phyloP scores from a whole-genome alignment of 1,139 yeast genomes.

The Blastobotrys illinoisensis region DNA sequence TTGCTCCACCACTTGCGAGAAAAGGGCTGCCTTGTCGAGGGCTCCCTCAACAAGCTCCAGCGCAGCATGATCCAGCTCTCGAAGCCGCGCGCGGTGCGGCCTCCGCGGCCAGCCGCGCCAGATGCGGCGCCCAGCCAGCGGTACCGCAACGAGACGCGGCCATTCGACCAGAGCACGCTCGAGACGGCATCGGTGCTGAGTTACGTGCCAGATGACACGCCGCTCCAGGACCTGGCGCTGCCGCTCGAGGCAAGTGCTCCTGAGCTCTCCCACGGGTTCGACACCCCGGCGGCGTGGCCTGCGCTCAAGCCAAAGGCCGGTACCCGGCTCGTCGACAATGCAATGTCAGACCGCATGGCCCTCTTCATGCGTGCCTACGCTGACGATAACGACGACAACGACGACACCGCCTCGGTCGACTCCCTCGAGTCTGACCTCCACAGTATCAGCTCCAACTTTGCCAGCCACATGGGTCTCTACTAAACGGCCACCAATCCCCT shows the following conservation, averaged over 20 bases:
- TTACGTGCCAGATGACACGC: conserved; percentile 33
- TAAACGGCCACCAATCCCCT: too few relatives aligned
- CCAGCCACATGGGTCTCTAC: conserved; percentile 37
- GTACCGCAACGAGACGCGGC: conserved; percentile 9
- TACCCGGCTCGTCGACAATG: conserved; percentile 33
- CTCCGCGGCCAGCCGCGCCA: conserved; percentile 18
- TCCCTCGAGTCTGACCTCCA: conserved; percentile 45
- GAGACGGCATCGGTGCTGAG: conserved; percentile 49
- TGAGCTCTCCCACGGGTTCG: conserved; percentile 17
- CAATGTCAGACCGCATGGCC: conserved; percentile 42
- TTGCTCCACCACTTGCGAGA: conserved; percentile 74
- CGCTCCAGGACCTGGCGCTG: conserved; percentile 13
- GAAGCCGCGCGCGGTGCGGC: conserved; percentile 22
- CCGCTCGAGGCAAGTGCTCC: conserved; percentile 19
- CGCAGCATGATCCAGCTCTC: conserved; percentile 53
- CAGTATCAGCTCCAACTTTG: conserved; percentile 45
- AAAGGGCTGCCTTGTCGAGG: conserved; percentile 85
- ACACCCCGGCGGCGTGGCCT: conserved; percentile 8
- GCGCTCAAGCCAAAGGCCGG: not conserved
- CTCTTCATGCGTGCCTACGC: conserved; percentile 26
- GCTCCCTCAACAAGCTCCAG: conserved; percentile 78
- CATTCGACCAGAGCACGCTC: conserved; percentile 28
- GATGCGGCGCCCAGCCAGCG: conserved; percentile 9
- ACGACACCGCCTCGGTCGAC: conserved; percentile 26
- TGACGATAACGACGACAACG: conserved; percentile 22